phyloP scores from a whole-genome alignment of 2,329 filamentous ascomycete species.

The Botrytis hyacinthi region DNA sequence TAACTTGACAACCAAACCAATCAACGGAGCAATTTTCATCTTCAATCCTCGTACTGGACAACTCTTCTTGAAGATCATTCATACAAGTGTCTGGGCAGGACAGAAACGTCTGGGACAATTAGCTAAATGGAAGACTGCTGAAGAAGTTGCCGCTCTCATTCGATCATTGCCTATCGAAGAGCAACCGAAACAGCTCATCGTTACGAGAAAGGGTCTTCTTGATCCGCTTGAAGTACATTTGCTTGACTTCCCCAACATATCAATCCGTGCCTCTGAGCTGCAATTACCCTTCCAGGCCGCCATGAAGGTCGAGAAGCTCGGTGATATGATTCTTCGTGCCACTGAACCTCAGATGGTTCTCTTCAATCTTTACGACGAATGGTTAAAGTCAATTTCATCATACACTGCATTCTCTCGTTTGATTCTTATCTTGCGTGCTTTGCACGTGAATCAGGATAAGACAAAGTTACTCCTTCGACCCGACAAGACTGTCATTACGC shows the following conservation, averaged over 20 bases:
- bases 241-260: constrained; percentile 98
- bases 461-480: constrained; percentile 92
- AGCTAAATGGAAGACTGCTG: constrained; percentile 99
- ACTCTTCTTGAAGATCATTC: constrained; percentile 98
- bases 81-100: constrained; percentile 98
- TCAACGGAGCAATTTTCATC: constrained; percentile 99
- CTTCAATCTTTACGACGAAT: constrained; percentile 98
- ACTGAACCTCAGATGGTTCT: constrained; percentile 99
- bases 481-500: constrained; percentile 97
- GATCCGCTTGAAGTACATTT: constrained; percentile 97
- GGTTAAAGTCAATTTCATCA: constrained; percentile 96
- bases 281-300: constrained; percentile 98
- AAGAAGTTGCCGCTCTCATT: constrained; percentile 98
- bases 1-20: constrained; percentile 97
- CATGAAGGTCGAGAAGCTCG: constrained; percentile 99
- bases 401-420: constrained; percentile 98
- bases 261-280: constrained; percentile 93
- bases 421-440: constrained; percentile 85
- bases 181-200: constrained; percentile 97
- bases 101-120: constrained; percentile 98
- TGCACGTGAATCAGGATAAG: constrained; percentile 98
- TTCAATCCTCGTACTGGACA: constrained; percentile 99
- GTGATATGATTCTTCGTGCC: constrained; percentile 96
- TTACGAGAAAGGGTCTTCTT: constrained; percentile 93
- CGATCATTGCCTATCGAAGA: constrained; percentile 94